Evolutionary conservation across 495 filamentous ascomycete genomes (phyloP), one percentile per base, ranked within the genome.

Genomic region (Lindgomyces ingoldianus): DNA sequence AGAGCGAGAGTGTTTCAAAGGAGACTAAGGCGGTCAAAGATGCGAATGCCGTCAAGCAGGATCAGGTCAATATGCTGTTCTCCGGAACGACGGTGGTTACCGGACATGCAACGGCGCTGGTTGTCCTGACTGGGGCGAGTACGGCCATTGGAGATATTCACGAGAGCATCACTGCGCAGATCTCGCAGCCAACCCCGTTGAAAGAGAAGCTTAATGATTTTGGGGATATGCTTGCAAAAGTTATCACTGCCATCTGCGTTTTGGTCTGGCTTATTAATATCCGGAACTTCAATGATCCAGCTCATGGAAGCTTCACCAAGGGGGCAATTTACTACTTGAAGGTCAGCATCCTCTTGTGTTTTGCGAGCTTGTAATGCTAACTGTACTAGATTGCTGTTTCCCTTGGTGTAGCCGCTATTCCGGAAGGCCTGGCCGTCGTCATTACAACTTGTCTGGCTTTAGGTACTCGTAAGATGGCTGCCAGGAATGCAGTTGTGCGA

Each of bases 201-300:
- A 99, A 99, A 80, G 89, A 98, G 79, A 99, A 99, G 80, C 79
- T 99, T 59, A 97, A 99, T 72, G 91, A 98, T 72, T 99, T 99
- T 72, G 95, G 95, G 55, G 95, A 99, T 74, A 86, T 87, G 78
- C 81, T 99, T 52, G 95, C 95, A 53, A 99, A 98, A 80, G 95
- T 98, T 55, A 99, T 99, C 65, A 96, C 91, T 4, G 86, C 93
- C 60, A 99, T 99, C 70, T 99, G 95, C 77, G 76, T 97, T 64
- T 77, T 96, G 48, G 95, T 99, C 58, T 99, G 95, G 95, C 79
- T 97, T 48, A 99, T 99, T 81, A 99, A 99, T 79, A 89, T 96
- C 64, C 87, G 88, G 63, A 89, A 99, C 77, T 99, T 99, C 82
- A 93, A 86, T 72, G 95, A 99, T 73, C 91, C 91, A 21, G 85